Evolutionary conservation across 768 basidiomycete species (phyloP), one percentile per base, ranked within the genome.

Genomic region (Suillus sp.): DNA sequence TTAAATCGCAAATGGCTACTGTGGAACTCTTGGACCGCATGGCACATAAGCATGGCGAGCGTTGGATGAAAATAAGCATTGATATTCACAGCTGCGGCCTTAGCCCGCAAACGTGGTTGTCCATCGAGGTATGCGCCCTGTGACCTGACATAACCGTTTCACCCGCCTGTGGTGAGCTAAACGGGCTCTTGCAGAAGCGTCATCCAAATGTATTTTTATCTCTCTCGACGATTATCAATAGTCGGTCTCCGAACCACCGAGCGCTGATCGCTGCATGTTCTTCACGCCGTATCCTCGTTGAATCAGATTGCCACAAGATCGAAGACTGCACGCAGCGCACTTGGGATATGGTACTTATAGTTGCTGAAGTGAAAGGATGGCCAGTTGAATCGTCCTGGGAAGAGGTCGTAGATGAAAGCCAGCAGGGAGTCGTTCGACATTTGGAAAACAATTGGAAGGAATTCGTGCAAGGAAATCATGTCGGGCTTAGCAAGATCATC

Each of bases 61-160:
- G 74, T 27, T 95, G 90, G 84, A 75, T 78, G 56, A 72, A 71
- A 22, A 87, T 97, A 71, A 96, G 88, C 69, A 76, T 98, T 54
- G 95, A 96, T 72, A 74, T 99, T 68, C 96, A 99, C 74, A 93
- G 91, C 53, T 98, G 94, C 70, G 92, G 93, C 0, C 77, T 95
- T 67, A 93, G 90, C 64, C 80, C 87, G 8, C 85, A 96, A 70
- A 86, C 83, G 42, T 92, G 92, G 87, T 77, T 74, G 61, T 81
- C 83, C 55, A 82, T 96, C 50, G 89, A 95, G 85, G 94, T 88
- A 77, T 59, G 83, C 71, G 61, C 60, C 60, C n/a, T 56, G 25
- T 47, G 37, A 20, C 55, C 50, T 50, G 10, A 38, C 47, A 11
- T 42, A 25, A 40, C 22, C 27, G 16, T 20, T 59, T 57, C 40